Percentiles rank a stretch among this genome's conserved stretches.
These are phyloP conservation scores for Leucaena leucocephala DNA, from an alignment of 306 rosid genomes.

Conservation along the genomic window DNA sequence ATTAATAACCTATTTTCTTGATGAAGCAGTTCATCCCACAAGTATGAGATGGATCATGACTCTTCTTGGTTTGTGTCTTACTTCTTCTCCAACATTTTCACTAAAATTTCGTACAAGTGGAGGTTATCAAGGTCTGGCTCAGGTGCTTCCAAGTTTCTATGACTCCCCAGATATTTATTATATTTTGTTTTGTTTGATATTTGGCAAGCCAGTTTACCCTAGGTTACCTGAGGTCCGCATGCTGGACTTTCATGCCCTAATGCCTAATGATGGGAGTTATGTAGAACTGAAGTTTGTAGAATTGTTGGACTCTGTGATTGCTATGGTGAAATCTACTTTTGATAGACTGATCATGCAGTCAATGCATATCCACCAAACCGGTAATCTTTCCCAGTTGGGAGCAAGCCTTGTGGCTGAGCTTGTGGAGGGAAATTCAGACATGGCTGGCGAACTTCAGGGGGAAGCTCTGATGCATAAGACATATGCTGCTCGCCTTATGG, in stretches of 20 bases:
- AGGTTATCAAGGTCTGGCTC: constrained; percentile 91
- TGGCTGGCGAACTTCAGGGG: constrained; percentile 99
- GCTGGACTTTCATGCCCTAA: constrained; percentile 98
- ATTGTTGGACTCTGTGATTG: constrained; percentile 86
- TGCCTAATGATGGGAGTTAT: constrained; percentile 85
- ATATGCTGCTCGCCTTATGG: constrained; percentile 99
- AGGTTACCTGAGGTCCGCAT: constrained; percentile 98
- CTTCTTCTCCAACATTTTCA: constrained; percentile 92
- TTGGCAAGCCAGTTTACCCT: constrained; percentile 97
- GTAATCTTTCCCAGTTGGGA: constrained; percentile 91
- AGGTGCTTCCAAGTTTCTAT: constrained; percentile 92
- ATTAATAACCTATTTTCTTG: constrained; percentile 94
- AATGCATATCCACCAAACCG: constrained; percentile 92
- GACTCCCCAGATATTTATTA: constrained; percentile 98
- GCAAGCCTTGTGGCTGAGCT: constrained; percentile 99
- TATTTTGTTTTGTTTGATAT: constrained; percentile 93
- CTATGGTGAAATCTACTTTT: constrained; percentile 92
- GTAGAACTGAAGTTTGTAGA: constrained; percentile 80
- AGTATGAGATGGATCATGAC: constrained; percentile 99
- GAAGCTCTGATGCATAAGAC: constrained; percentile 99
- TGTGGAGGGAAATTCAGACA: constrained; percentile 90
- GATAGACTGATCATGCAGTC: constrained; percentile 91
- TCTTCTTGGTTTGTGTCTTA: constrained; percentile 95
- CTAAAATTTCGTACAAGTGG: constrained; percentile 96
- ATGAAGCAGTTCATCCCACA: constrained; percentile 96